Base-by-base conservation (phyloP, 2,329 filamentous ascomycete species). In the Colletotrichum tabaci region DNA sequence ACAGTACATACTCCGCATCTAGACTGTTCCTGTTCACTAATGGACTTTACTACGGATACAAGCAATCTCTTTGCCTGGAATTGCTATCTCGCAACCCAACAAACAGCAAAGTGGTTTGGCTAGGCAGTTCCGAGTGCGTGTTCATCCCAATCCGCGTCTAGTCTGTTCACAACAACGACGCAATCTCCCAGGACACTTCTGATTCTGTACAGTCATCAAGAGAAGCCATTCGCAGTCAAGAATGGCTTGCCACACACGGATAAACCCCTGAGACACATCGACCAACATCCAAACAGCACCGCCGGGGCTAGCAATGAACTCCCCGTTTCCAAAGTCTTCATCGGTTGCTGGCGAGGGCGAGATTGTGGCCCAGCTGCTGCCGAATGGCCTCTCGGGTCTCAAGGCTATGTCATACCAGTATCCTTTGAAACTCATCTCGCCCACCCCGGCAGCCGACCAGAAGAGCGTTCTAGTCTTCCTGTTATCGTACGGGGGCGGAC, bases 401-500 rank as follows among this genome's bases (percentile, higher is more conserved):
- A 90, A 92, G 72, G 89, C 87, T 42, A 89, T 98, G 75, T 92
- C 91, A 46, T 98, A 97, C 80, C 94, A 97, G 80, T 99, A 98
- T 78, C 96, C 96, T 1, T 87, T 99, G 57, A 99, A 99, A 82
- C 89, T 99, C 68, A 94, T 99, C 73, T 93, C 95, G 0, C 94
- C 96, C 1, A 88, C 91, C 16, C 89, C 92, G 13, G 85, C 91
- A 7, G 86, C 88, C 58, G 85, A 88, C 50, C 87, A 91, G 67
- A 87, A 88, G 74, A 93, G 93, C 67, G 88, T 95, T 10, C 89
- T 96, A 42, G 91, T 98, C 50, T 98, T 98, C 79, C 87, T 98
- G 47, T 88, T 99, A 60, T 98, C 95, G 0, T 99, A 98, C 79
- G 96, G 96, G 61, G 96, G 96, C 53, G 96, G 96, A 2, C 89